Conservation (phyloP, 2,329 filamentous ascomycete species). For the Trichoderma atrobrunneum region DNA sequence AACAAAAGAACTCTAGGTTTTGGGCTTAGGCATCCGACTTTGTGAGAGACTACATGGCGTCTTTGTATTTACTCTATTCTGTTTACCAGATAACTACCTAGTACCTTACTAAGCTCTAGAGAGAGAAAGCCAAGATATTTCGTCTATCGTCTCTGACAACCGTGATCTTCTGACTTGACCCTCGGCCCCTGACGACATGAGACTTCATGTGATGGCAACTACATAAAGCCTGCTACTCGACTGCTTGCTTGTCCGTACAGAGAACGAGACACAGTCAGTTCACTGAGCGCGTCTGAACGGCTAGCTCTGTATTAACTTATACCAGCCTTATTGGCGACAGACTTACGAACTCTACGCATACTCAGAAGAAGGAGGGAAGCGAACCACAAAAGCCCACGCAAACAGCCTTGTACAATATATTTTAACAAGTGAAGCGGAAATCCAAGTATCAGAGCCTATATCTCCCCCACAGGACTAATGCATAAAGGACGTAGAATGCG, state of each 20-base stretch:
- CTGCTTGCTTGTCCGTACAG: background rate
- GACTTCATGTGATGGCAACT: background rate
- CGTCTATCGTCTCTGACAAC: background rate
- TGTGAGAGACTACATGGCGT: no score
- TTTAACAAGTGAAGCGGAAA: background rate
- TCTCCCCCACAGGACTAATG: background rate
- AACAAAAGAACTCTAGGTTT: no score
- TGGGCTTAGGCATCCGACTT: no score
- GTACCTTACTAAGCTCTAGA: no score
- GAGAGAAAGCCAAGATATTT: no score
- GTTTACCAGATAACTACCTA: no score
- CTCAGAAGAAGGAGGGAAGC: background rate
- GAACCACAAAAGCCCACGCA: background rate
- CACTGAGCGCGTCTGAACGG: background rate
- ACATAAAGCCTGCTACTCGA: background rate
- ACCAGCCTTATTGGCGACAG: background rate
- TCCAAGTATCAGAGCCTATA: background rate
- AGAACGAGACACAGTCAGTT: background rate
- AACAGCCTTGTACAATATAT: background rate
- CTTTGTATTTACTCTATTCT: no score
- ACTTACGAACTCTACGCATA: background rate
- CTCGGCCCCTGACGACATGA: background rate
- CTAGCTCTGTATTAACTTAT: background rate
- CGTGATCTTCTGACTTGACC: background rate
- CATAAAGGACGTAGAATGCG: no score